Percentiles rank a stretch among this genome's conserved stretches.
Conservation (phyloP, 352 stramenopile species). For the Pythium phragmiticola region DNA sequence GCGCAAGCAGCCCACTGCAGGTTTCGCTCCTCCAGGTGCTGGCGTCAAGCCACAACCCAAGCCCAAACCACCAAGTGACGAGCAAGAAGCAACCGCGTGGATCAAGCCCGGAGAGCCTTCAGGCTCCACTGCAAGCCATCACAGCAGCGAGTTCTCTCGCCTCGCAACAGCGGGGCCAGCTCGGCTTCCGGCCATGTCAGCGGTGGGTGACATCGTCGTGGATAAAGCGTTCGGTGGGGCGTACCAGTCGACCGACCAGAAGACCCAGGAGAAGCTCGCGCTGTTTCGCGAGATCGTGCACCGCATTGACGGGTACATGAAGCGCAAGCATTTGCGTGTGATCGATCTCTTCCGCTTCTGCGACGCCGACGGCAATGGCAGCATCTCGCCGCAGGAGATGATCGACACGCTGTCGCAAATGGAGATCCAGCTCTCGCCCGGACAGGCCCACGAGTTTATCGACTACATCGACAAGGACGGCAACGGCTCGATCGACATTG, state of each 20-base stretch:
- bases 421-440: constrained; percentile 72
- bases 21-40: constrained; percentile 8
- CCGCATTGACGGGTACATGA: constrained; percentile 84
- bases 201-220: constrained; percentile 13
- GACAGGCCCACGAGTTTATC: constrained; percentile 71
- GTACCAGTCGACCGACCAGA: constrained; percentile 68
- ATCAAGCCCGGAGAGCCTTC: not conserved
- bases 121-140: constrained; percentile 4
- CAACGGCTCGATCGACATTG: constrained; percentile 81
- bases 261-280: constrained; percentile 63
- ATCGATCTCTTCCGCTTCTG: constrained; percentile 88
- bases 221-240: constrained; percentile 46
- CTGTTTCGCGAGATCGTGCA: constrained; percentile 76
- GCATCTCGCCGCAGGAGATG: constrained; percentile 78
- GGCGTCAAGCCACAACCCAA: constrained; percentile 13
- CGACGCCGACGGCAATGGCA: constrained; percentile 74
- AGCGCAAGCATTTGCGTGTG: constrained; percentile 77
- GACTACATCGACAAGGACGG: constrained; percentile 81
- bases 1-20: constrained; percentile 28
- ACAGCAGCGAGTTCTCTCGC: not conserved
- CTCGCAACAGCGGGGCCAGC: not conserved
- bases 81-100: not conserved
- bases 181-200: constrained; percentile 14
- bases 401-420: constrained; percentile 83
- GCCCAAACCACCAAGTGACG: not conserved